These are phyloP conservation scores for Thozetella sp. DNA, from an alignment of 495 filamentous ascomycete species.

Conservation along the genomic window DNA sequence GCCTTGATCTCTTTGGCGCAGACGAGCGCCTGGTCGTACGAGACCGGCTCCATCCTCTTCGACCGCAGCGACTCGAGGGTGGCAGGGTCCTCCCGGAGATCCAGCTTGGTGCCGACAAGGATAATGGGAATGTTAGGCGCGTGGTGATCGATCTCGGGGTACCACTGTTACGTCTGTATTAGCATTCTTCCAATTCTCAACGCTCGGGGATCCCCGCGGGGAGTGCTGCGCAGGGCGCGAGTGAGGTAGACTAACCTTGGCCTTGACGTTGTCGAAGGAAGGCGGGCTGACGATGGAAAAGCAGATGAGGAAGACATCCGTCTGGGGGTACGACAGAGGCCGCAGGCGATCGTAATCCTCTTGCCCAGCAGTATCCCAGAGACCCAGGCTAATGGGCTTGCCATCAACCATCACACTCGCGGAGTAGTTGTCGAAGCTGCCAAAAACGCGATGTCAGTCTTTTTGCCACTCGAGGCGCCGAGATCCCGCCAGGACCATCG, in stretches of 20 bases:
- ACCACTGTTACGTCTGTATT: conserved; percentile 68
- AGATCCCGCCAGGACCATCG: conserved; percentile 35
- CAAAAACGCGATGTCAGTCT: conserved; percentile 23
- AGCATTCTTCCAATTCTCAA: no score
- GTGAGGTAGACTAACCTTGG: conserved; percentile 68
- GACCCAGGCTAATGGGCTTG: conserved; percentile 91
- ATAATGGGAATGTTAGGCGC: conserved; percentile 96
- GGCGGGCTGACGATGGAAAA: conserved; percentile 98
- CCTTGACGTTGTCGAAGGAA: conserved; percentile 96
- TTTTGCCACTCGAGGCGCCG: conserved; percentile 64
- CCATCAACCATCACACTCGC: conserved; percentile 98
- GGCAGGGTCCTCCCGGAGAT: conserved; percentile 87
- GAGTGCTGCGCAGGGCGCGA: no score
- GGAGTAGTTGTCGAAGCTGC: conserved; percentile 99
- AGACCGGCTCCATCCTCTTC: conserved; percentile 89
- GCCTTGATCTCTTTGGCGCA: conserved; percentile 92
- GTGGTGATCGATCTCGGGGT: conserved; percentile 95
- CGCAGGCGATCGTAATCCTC: conserved; percentile 97
- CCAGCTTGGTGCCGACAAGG: conserved; percentile 95
- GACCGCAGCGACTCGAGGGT: conserved; percentile 75
- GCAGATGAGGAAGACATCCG: conserved; percentile 97
- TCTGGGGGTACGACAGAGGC: conserved; percentile 96
- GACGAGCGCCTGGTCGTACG: conserved; percentile 82
- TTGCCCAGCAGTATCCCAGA: conserved; percentile 99
- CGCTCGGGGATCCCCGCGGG: no score